Base-by-base conservation (phyloP, 1,284 basidiomycete species). In the Fistulina hepatica region DNA sequence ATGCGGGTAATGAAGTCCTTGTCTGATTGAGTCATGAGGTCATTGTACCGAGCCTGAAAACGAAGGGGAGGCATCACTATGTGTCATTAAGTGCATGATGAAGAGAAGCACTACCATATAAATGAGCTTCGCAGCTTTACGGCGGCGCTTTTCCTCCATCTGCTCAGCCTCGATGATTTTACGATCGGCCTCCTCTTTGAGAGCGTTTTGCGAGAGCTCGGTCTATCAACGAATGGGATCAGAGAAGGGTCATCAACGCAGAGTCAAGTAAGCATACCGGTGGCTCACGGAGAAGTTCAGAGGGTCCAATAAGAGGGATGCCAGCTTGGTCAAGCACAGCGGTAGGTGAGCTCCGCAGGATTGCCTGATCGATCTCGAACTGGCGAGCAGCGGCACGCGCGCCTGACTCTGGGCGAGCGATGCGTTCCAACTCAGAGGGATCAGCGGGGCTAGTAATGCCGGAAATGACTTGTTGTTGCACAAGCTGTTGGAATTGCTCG, bases 1-100 rank as follows among this genome's bases (percentile, higher is more conserved):
- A 99, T 98, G 26, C 95, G 81, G 16, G 95, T 98, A 61, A 99
- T 98, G 57, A 98, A 99, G 56, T 98, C 95, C 65, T 98, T 98
- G 70, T 99, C 95, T 11, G 90, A 94, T 58, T 92, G 88, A 1
- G 86, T 91, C 95, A 99, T 99, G 39, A 97, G 71, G 56, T 97
- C 93, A 57, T 98, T 99, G 62, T 95, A 92, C 48, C 85, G 81
- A 39, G 91, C 76, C 92, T 95, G 37, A n/a, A 42, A 25, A 40
- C n/a, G 22, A 46, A 34, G 40, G n/a, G n/a, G n/a, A n/a, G n/a
- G n/a, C n/a, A n/a, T n/a, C n/a, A n/a, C n/a, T 25, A 35, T 31
- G n/a, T 44, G 41, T 41, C 22, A 43, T 41, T 36, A 34, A 11
- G 33, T 41, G 26, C 19, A 34, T 34, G 37, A 11, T 7, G 19